A percentile compares a stretch with the other conserved stretches of the same genome.
These are phyloP conservation scores for Macadamia tetraphylla DNA, from an alignment of 164 flowering plant genomes.

Conservation along the genomic window DNA sequence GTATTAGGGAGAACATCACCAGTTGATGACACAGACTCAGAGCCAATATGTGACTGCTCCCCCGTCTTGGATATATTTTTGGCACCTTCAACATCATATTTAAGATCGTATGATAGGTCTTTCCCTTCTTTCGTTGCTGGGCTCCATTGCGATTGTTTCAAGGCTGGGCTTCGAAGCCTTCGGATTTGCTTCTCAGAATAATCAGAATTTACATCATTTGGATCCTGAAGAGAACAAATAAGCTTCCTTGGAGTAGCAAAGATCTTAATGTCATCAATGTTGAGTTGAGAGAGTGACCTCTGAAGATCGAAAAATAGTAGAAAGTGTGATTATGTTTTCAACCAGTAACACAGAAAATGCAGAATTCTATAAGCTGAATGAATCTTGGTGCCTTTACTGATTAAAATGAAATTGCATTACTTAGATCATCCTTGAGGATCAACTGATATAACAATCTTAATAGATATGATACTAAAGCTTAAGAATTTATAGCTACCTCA, in stretches of 20 bases:
- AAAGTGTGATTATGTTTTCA: too few relatives aligned
- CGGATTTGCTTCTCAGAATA: slow-evolving; percentile 27
- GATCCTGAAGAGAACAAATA: slow-evolving; percentile 66
- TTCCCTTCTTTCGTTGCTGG: slow-evolving; percentile 29
- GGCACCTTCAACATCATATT: slow-evolving; percentile 16
- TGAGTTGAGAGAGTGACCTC: slow-evolving; percentile 48
- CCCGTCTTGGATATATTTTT: slow-evolving; percentile 13
- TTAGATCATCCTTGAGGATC: too few relatives aligned
- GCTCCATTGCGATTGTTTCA: slow-evolving; percentile 29
- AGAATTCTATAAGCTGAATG: too few relatives aligned
- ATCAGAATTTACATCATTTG: slow-evolving; percentile 25
- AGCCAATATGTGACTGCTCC: slow-evolving; percentile 27
- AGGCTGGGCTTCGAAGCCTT: slow-evolving; percentile 37
- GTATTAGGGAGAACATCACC: slow-evolving; percentile 24
- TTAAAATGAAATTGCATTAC: too few relatives aligned
- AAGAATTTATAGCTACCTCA: too few relatives aligned
- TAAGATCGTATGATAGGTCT: slow-evolving; percentile 12
- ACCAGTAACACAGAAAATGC: too few relatives aligned
- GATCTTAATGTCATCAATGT: slow-evolving; percentile 47
- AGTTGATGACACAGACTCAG: slow-evolving; percentile 66
- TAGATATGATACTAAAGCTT: too few relatives aligned
- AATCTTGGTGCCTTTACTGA: too few relatives aligned
- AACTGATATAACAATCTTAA: too few relatives aligned
- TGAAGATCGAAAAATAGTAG: slow-evolving; percentile 17
- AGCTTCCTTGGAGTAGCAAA: slow-evolving; percentile 80